Conservation (phyloP, 768 basidiomycete genomes). For the Mycena maculata region DNA sequence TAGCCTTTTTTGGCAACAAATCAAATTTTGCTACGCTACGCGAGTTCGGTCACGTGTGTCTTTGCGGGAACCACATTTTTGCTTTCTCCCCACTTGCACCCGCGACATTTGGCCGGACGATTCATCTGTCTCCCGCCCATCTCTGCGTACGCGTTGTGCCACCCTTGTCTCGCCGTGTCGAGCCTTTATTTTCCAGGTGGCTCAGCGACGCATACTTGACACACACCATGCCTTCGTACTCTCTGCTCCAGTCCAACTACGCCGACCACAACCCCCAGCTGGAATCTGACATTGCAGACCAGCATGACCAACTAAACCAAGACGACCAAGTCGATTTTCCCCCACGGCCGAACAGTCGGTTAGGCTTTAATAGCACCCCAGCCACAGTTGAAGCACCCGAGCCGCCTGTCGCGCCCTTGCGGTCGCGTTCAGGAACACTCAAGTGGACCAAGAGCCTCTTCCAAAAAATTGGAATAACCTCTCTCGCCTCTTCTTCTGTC, state of each 20-base stretch:
- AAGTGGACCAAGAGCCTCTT: slow-evolving; percentile 38
- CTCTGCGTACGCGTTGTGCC: slow-evolving; percentile 1
- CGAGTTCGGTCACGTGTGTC: no score
- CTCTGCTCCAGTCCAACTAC: slow-evolving; percentile 27
- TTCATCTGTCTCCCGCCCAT: neutral
- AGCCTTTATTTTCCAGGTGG: slow-evolving; percentile 19
- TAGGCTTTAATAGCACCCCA: slow-evolving; percentile 53
- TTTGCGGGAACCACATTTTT: neutral
- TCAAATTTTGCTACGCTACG: neutral
- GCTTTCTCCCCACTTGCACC: neutral
- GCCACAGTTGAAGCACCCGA: slow-evolving; percentile 10
- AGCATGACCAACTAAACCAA: slow-evolving; percentile 20
- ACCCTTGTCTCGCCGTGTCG: neutral
- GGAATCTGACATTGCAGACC: slow-evolving; percentile 35
- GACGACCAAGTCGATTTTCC: slow-evolving; percentile 47
- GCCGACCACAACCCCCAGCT: slow-evolving; percentile 13
- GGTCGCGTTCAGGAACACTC: slow-evolving; percentile 18
- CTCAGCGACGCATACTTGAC: slow-evolving; percentile 11
- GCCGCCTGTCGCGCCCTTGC: neutral
- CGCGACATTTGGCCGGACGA: slow-evolving; percentile 7
- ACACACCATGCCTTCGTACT: slow-evolving; percentile 21
- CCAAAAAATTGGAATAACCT: slow-evolving; percentile 30
- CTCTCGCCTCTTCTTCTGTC: slow-evolving; percentile 4
- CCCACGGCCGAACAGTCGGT: slow-evolving; percentile 60
- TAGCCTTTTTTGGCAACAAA: no score